Evolutionary conservation across 108 stramenopile species (phyloP).

Genomic region (Cyclotella atomus): DNA sequence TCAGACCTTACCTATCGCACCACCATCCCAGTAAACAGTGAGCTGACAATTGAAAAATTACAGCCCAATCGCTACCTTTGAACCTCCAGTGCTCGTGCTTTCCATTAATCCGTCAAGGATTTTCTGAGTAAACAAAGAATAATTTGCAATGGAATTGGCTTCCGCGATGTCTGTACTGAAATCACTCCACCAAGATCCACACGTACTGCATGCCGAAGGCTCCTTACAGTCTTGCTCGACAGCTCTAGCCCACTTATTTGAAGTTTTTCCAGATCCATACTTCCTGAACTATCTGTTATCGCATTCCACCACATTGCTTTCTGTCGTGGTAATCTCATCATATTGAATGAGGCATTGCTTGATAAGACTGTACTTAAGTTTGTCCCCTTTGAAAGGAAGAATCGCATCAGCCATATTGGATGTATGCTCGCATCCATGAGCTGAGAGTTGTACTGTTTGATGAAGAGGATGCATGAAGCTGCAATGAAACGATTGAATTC

Average conservation of each 20-base stretch:
- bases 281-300: conserved; percentile 36
- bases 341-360: conserved; percentile 32
- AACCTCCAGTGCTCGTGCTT: conserved; percentile 23
- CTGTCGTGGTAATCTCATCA: conserved; percentile 20
- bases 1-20: neutral
- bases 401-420: conserved; percentile 40
- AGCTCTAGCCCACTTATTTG: neutral
- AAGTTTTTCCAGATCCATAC: conserved; percentile 56
- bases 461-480: conserved; percentile 47
- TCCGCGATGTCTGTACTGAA: conserved; percentile 20
- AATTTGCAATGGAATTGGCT: conserved; percentile 30
- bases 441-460: conserved; percentile 47
- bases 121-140: conserved; percentile 42
- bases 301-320: conserved; percentile 16
- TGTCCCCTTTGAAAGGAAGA: conserved; percentile 26
- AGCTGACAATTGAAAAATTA: neutral
- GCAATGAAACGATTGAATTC: conserved; percentile 52
- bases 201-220: neutral
- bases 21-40: neutral
- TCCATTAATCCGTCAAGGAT: conserved; percentile 54
- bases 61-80: neutral
- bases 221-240: conserved; percentile 29
- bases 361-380: conserved; percentile 6
- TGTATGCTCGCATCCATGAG: conserved; percentile 19
- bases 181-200: conserved; percentile 12